Evolutionary conservation across 768 basidiomycete genomes (phyloP).

Genomic region (Leccinum incarnatum): DNA sequence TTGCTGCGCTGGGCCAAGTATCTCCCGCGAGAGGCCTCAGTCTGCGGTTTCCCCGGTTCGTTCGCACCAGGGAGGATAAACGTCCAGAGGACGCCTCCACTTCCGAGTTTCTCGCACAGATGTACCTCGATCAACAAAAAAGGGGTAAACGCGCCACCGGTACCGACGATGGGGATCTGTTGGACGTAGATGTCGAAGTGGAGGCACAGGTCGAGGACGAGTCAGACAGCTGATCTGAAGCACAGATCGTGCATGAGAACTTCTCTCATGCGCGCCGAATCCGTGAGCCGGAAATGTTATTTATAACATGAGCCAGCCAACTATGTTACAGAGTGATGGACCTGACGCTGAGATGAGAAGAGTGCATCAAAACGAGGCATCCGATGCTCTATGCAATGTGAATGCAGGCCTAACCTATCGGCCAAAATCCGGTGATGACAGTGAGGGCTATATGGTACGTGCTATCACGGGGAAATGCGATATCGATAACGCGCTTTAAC

Average conservation of each 20-base stretch:
- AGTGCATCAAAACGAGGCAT: background rate
- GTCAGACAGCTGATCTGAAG: constrained; percentile 22
- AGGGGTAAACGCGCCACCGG: constrained; percentile 32
- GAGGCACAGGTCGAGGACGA: constrained; percentile 30
- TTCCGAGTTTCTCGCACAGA: constrained; percentile 61
- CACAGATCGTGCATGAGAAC: background rate
- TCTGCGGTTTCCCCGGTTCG: constrained; percentile 86
- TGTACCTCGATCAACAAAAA: constrained; percentile 65
- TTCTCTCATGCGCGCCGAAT: background rate
- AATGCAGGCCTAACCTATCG: background rate
- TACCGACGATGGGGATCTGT: constrained; percentile 57
- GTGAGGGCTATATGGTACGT: constrained; percentile 29
- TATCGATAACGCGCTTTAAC: constrained; percentile 26
- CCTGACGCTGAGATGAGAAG: background rate
- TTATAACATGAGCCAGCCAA: background rate
- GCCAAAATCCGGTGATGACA: constrained; percentile 18
- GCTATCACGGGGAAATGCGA: constrained; percentile 24
- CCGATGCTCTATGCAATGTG: background rate
- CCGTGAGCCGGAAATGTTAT: background rate
- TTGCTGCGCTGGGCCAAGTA: constrained; percentile 67
- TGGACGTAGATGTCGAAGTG: constrained; percentile 47
- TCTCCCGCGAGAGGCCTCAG: constrained; percentile 66
- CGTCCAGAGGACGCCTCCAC: constrained; percentile 68
- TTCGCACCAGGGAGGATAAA: constrained; percentile 74
- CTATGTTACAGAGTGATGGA: background rate